Percentiles rank a stretch among this genome's conserved stretches.
Conservation (phyloP, 371 early-diverging fungal genomes). For the Fennellomyces sp. region DNA sequence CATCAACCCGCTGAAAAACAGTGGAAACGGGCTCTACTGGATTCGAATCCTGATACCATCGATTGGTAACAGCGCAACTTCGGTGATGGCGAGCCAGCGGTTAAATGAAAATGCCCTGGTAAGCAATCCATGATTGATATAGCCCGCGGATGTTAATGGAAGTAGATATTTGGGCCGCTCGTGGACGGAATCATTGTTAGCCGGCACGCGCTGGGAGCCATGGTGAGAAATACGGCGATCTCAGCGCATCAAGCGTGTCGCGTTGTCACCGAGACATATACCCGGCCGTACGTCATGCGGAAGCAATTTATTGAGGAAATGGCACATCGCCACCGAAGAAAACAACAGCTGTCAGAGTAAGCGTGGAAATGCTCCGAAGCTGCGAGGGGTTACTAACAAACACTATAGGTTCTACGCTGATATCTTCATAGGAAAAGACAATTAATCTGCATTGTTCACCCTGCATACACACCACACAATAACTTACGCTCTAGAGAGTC, state of each 20-base stretch:
- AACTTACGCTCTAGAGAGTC: background rate
- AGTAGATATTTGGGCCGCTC: constrained; percentile 71
- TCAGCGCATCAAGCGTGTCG: constrained; percentile 68
- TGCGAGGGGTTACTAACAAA: background rate
- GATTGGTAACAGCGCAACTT: constrained; percentile 24
- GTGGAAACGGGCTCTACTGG: constrained; percentile 57
- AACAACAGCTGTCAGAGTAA: constrained; percentile 55
- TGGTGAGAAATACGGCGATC: constrained; percentile 74
- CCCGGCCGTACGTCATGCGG: constrained; percentile 58
- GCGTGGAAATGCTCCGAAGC: background rate
- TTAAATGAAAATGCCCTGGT: constrained; percentile 52
- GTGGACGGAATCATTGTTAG: constrained; percentile 74
- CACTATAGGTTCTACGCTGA: constrained; percentile 4
- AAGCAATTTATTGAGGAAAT: constrained; percentile 64
- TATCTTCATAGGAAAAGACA: constrained; percentile 5
- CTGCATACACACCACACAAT: background rate
- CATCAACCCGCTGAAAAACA: constrained; percentile 57
- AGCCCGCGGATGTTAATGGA: no score
- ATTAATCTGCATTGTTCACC: constrained; percentile 1
- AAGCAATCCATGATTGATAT: constrained; percentile 8
- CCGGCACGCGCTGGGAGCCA: constrained; percentile 66
- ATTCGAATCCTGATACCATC: constrained; percentile 51
- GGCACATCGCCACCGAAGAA: constrained; percentile 50
- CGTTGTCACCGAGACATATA: constrained; percentile 57
- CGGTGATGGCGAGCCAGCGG: constrained; percentile 38